These are phyloP conservation scores for Starmerella asiatica DNA, from an alignment of 805 yeast species.

Conservation along the genomic window DNA sequence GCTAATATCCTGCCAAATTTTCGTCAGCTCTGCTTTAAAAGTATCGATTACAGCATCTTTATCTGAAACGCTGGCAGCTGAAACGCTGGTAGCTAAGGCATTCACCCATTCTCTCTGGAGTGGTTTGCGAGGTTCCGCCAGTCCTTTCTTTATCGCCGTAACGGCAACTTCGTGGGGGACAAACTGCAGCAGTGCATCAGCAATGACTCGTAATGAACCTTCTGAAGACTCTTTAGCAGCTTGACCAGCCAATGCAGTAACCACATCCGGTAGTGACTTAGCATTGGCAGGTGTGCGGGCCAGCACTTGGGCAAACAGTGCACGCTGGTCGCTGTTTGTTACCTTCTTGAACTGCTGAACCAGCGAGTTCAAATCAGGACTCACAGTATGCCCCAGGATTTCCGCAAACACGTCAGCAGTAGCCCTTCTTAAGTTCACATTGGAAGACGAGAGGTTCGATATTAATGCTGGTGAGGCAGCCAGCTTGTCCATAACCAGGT, in stretches of 20 bases:
- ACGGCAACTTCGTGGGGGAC: constrained; percentile 14
- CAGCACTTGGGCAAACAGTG: constrained; percentile 37
- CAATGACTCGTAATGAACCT: constrained; percentile 36
- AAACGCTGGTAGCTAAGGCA: constrained; percentile 32
- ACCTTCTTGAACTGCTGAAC: constrained; percentile 46
- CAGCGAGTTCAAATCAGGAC: constrained; percentile 38
- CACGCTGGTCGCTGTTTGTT: constrained; percentile 53
- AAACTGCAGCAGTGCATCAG: constrained; percentile 33
- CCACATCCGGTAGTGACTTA: constrained; percentile 24
- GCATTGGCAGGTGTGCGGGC: constrained; percentile 12
- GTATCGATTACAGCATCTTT: constrained; percentile 15
- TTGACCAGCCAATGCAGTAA: constrained; percentile 36
- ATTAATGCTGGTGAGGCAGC: constrained; percentile 36
- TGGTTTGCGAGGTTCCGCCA: constrained; percentile 48
- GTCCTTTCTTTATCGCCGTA: constrained; percentile 38
- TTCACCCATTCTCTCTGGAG: constrained; percentile 55
- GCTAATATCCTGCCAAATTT: constrained; percentile 11
- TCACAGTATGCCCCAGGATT: constrained; percentile 24
- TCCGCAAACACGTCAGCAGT: constrained; percentile 31
- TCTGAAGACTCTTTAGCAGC: constrained; percentile 70
- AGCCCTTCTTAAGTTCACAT: constrained; percentile 45
- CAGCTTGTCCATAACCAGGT: constrained; percentile 32
- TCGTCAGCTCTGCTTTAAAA: constrained; percentile 18
- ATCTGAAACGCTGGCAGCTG: neutral
- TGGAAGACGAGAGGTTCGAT: constrained; percentile 53